phyloP scores from a whole-genome alignment of 140 eudicot species.

The Erigeron philadelphicus region DNA sequence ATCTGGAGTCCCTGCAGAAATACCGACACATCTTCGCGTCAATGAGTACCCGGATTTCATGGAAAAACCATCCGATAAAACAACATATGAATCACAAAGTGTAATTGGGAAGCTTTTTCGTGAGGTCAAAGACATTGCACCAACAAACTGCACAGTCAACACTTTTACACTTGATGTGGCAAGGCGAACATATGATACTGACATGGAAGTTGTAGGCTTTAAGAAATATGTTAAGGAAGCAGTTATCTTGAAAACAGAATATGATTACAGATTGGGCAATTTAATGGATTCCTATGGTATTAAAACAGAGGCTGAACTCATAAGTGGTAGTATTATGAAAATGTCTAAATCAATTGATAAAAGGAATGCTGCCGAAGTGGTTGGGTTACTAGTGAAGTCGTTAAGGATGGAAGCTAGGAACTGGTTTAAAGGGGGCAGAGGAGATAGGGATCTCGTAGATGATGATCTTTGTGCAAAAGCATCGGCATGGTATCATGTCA shows the following conservation, averaged over 20 bases:
- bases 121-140: constrained; percentile 60
- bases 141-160: constrained; percentile 32
- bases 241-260: constrained; percentile 50
- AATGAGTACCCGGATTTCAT: constrained; percentile 84
- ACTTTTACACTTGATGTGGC: constrained; percentile 73
- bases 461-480: constrained; percentile 64
- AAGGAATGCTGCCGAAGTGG: constrained; percentile 74
- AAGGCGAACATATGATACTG: constrained; percentile 50
- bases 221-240: constrained; percentile 57
- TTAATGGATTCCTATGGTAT: constrained; percentile 85
- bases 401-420: constrained; percentile 70
- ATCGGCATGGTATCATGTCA: constrained; percentile 92
- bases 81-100: constrained; percentile 49
- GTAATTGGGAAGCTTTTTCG: constrained; percentile 83
- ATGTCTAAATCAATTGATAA: constrained; percentile 66
- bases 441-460: constrained; percentile 25
- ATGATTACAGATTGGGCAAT: constrained; percentile 67
- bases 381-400: constrained; percentile 63
- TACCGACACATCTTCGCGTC: constrained; percentile 57
- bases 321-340: constrained; percentile 77
- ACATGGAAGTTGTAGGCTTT: constrained; percentile 68
- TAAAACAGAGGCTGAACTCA: constrained; percentile 75
- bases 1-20: constrained; percentile 86
- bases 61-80: constrained; percentile 73
- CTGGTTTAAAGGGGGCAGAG: constrained; percentile 47